Base-by-base conservation (phyloP, 1,139 yeast genomes). In the Suhomyces choctaworum region DNA sequence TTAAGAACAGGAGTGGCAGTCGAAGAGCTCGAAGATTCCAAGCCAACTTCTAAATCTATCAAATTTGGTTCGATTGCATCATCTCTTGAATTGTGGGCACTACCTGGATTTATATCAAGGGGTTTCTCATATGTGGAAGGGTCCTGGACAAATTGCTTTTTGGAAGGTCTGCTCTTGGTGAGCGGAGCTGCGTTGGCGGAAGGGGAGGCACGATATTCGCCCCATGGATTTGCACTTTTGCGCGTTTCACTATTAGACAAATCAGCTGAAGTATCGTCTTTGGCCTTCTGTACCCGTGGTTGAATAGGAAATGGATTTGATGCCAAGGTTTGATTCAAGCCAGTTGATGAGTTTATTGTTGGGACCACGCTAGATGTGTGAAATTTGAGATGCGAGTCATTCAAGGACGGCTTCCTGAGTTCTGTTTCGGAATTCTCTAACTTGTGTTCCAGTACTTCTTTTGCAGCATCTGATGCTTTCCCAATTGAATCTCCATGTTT, bases 21-120 rank as follows among this genome's bases (percentile, higher is more conserved):
- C 4, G 58, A 44, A 3, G 68, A 51, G 22, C 59, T 53, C 1
- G 64, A 54, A 1, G 70, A 62, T 12, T 60, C 65, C 11, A 65
- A 51, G 2, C 69, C 71, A 5, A 65, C 60, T 34, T 67, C 73
- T 27, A 69, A 52, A 40, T 69, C 73, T 29, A 69, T 69, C 35
- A 69, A 56, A 40, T 64, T 59, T 20, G 49, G 47, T 14, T 40
- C 44, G 10, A 31, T 29, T 8, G 32, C 9, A 14, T 32, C 41
- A 14, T 33, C 33, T 22, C 30, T 27, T 2, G 25, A 15, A 21
- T 21, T 20, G 21, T 27, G 28, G 25, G 25, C 26, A 16, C 31
- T 25, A 10, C 28, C n/a, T 14, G 13, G 10, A 9, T 23, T 28
- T n/a, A 27, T 10, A 12, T 16, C 31, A 27, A 28, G 31, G 5